Evolutionary conservation across 176 grass and related monocot genomes (phyloP), one percentile per base, ranked within the genome.

Genomic region (Avena sativa): DNA sequence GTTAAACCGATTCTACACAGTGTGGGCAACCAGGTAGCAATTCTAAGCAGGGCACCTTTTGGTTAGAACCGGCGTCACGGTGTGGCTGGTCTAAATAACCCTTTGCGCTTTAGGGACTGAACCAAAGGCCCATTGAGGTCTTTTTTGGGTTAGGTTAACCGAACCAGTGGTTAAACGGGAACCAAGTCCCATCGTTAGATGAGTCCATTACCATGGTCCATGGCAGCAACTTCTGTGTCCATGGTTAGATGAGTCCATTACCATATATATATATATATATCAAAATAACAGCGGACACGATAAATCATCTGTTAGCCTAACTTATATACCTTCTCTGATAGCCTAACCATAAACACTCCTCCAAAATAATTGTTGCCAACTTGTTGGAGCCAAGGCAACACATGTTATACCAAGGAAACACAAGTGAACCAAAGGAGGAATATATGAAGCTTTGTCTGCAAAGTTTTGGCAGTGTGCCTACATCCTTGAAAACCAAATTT

Each of bases 391-490:
- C 68, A 71, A 68, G 14, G 28, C 28, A 17, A 68, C 6, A 40
- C 34, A 40, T 2, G 8, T 40, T 47, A 43, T 46, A 47, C 69
- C 19, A 47, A 72, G 69, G 69, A 47, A 74, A 26, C 21, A 46
- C 71, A 74, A 74, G 50, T 11, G 50, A 13, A 51, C 28, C 21
- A 7, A 74, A 49, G 44, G 71, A 51, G 44, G n/a, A 74, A 51
- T n/a, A 74, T 21, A 74, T 74, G 46, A 74, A 49, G 5, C 20
- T 73, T 49, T 49, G 70, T 23, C 47, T 73, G 20, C 71, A 23
- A 73, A n/a, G 20, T 73, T 72, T 71, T 16, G 10, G 19, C 43
- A 48, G 20, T 48, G 70, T 48, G 70, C 40, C 71, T 74, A 74
- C 20, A 74, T 49, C 6, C 21, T 14, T 8, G 23, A 14, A 13